phyloP scores from a whole-genome alignment of 345 rosid species.

The Litchi chinensis region DNA sequence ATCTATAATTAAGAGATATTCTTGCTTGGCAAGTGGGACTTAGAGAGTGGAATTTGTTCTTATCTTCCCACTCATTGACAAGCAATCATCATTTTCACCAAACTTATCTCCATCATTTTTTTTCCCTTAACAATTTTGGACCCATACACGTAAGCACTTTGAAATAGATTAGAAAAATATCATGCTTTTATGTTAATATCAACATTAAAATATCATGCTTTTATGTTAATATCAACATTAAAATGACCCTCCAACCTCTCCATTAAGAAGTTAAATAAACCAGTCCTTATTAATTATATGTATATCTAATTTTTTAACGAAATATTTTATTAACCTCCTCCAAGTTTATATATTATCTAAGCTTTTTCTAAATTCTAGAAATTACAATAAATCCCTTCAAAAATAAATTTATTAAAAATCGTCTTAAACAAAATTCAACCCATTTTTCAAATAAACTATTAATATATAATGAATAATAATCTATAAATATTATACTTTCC shows the following conservation, averaged over 20 bases:
- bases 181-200: background rate
- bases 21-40: conserved; percentile 16
- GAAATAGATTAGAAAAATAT: background rate
- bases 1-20: background rate
- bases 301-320: no score
- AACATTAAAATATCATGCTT: background rate
- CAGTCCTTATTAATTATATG: background rate
- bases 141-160: conserved; percentile 5
- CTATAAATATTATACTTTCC: no score
- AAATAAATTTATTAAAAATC: no score
- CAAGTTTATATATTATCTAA: no score
- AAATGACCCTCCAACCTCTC: conserved; percentile 15
- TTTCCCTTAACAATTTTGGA: background rate
- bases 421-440: no score
- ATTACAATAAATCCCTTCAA: no score
- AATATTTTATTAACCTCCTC: no score
- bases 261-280: background rate
- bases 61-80: conserved; percentile 24
- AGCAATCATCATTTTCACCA: conserved; percentile 15
- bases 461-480: no score
- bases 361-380: no score
- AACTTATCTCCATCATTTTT: conserved; percentile 3
- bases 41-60: conserved; percentile 28
- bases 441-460: no score
- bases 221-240: background rate